Evolutionary conservation across 1,139 yeast genomes (phyloP), one percentile per base, ranked within the genome.

Genomic region (Sugiyamaella xylanicola): DNA sequence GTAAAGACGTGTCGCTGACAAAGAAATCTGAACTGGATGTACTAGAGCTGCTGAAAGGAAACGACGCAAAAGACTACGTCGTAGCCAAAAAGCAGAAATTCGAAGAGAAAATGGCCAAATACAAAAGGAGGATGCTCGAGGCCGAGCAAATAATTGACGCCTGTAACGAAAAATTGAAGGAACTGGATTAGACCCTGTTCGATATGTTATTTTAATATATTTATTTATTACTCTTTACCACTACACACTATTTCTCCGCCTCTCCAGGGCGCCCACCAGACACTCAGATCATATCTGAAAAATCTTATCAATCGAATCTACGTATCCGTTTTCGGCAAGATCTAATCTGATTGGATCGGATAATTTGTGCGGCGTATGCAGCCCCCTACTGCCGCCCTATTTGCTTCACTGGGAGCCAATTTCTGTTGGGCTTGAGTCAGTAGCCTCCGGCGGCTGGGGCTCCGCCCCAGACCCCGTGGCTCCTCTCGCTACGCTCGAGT

Each of bases 1-100:
- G 37, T 15, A 32, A 13, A 32, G 46, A 44, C 29, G 15, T 51
- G 13, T 15, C 29, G 13, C 15, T n/a, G 8, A 21, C 39, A 7
- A 21, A 22, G 7, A 37, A 47, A 35, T 40, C 56, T 53, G 65
- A 51, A 58, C 53, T 65, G 25, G 62, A 63, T 22, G 66, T 70
- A 42, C 65, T 71, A n/a, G 63, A 63, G 17, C 63, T 69, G 32
- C 56, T 56, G 16, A 54, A 62, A 4, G 64, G 65, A 1, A 69
- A 63, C 40, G 63, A 71, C 13, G 63, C 67, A 9, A 64, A 65
- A 44, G 74, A 70, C 53, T 70, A 62, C 47, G 58, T 72, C 22
- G 56, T 65, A 15, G 68, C 67, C n/a, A 69, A 69, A 50, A 68
- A 70, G 20, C 60, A 64, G 41, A 68, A 65, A 54, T 63, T 67